A percentile compares a stretch with the other conserved stretches of the same genome.
phyloP scores from a whole-genome alignment of 306 rosid genomes.

The Prunus persica region Prunus_persica_NCBIv2 NC_034010.1:15614501-15615000 shows the following conservation, averaged over 20 bases:
- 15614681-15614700: not conserved
- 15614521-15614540: not conserved
- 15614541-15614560: not conserved
- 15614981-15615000: too few species aligned
- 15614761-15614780: too few species aligned
- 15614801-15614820: slow-evolving; percentile 32
- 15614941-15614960: not conserved
- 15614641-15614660: not conserved
- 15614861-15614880: slow-evolving; percentile 77
- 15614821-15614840: slow-evolving; percentile 78
- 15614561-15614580: too few species aligned
- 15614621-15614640: too few species aligned
- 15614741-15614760: too few species aligned
- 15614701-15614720: not conserved
- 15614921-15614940: not conserved
- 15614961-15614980: not conserved
- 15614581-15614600: not conserved
- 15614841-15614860: slow-evolving; percentile 60
- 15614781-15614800: too few species aligned
- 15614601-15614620: too few species aligned
- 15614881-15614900: slow-evolving; percentile 11
- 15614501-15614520: too few species aligned
- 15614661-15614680: not conserved
- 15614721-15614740: not conserved
- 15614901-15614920: not conserved